phyloP scores from a whole-genome alignment of 768 basidiomycete species.

The Phanerochaete carnosa region DNA sequence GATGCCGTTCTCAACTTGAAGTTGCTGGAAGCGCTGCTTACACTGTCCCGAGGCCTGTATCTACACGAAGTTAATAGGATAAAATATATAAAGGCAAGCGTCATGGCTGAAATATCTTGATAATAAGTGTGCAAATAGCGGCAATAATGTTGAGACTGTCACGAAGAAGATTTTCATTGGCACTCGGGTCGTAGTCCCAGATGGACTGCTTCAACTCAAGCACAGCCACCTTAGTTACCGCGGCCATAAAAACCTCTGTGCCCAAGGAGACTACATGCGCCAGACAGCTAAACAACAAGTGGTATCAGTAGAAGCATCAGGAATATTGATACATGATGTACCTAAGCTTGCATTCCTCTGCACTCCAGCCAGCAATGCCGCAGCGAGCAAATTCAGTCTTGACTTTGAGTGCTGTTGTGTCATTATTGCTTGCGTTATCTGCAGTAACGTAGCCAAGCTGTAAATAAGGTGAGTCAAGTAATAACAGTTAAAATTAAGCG shows the following conservation, averaged over 20 bases:
- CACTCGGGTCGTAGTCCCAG: conserved; percentile 31
- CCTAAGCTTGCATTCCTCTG: background rate
- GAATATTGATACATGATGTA: background rate
- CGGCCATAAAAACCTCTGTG: too few species aligned
- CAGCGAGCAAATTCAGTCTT: background rate
- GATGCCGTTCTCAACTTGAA: background rate
- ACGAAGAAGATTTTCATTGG: conserved; percentile 22
- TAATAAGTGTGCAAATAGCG: conserved; percentile 25
- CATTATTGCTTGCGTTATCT: conserved; percentile 27
- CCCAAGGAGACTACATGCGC: too few species aligned
- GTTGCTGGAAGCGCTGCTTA: background rate
- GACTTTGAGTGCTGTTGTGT: conserved; percentile 11
- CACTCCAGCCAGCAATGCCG: too few species aligned
- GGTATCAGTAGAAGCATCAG: conserved; percentile 25
- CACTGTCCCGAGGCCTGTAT: background rate
- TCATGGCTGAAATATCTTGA: conserved; percentile 30
- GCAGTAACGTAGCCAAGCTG: conserved; percentile 1
- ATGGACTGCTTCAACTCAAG: too few species aligned
- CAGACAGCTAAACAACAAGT: conserved; percentile 21
- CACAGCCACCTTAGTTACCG: too few species aligned
- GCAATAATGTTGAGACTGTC: conserved; percentile 30
- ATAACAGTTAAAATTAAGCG: conserved; percentile 11
- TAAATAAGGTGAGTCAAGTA: background rate
- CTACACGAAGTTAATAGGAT: background rate
- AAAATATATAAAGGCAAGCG: conserved; percentile 16